Percentiles rank a stretch among this genome's conserved stretches.
Conservation (phyloP, 768 basidiomycete genomes). For the Tremella mesenterica region DNA sequence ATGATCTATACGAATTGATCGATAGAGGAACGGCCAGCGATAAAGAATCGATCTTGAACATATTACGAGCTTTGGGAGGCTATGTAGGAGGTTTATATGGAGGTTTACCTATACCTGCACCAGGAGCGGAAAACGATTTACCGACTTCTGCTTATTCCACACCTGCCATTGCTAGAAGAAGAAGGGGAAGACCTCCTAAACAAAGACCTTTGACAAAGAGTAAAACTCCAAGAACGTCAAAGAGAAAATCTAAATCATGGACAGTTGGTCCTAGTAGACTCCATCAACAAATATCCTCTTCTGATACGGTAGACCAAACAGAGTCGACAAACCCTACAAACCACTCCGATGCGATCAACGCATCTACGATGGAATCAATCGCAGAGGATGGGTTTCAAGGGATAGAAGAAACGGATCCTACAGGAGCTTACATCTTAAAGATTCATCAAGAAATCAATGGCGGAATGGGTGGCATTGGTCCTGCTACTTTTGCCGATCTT, state of each 20-base stretch:
- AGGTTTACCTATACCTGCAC: neutral
- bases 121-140: neutral
- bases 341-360: too few species aligned
- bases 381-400: too few species aligned
- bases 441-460: too few species aligned
- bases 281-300: too few species aligned
- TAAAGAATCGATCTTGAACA: conserved; percentile 9
- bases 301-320: too few species aligned
- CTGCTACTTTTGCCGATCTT: neutral
- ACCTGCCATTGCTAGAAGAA: conserved; percentile 28
- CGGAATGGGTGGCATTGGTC: too few species aligned
- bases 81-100: conserved; percentile 13
- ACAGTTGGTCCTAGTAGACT: neutral
- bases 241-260: neutral
- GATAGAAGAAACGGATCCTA: neutral
- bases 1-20: conserved; percentile 12
- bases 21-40: conserved; percentile 9
- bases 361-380: too few species aligned
- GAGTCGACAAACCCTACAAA: neutral
- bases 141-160: conserved; percentile 20
- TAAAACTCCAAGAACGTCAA: neutral
- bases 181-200: conserved; percentile 34
- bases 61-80: conserved; percentile 17
- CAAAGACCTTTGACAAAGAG: neutral
- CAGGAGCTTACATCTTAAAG: neutral